These are phyloP conservation scores for Lupinus albus DNA, from an alignment of 306 rosid species.

Conservation along the genomic window DNA sequence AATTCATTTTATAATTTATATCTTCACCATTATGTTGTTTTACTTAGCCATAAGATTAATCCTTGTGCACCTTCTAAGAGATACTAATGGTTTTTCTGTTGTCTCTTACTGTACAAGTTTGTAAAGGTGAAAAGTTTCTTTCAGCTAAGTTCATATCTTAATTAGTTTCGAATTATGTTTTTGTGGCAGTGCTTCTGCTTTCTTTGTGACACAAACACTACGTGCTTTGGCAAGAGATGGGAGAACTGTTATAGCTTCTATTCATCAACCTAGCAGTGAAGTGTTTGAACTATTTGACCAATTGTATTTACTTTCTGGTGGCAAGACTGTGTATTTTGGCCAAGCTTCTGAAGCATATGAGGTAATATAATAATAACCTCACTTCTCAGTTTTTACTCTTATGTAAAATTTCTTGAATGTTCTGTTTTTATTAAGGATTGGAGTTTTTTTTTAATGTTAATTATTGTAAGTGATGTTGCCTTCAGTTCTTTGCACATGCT, in stretches of 20 bases:
- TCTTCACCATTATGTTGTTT: neutral
- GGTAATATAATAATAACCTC: conserved; percentile 46
- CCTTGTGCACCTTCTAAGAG: neutral
- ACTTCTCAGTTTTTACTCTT: neutral
- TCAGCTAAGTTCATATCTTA: neutral
- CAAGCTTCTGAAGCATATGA: conserved; percentile 90
- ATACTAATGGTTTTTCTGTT: neutral
- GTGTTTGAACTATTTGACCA: conserved; percentile 93
- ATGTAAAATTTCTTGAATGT: neutral
- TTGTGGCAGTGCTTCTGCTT: conserved; percentile 88
- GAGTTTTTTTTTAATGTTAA: neutral
- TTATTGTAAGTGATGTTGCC: neutral
- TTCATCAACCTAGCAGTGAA: conserved; percentile 99
- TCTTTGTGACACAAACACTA: conserved; percentile 90
- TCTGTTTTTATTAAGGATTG: conserved; percentile 8
- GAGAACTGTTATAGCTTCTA: conserved; percentile 91
- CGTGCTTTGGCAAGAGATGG: conserved; percentile 88
- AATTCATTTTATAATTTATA: neutral
- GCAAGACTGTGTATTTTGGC: conserved; percentile 94
- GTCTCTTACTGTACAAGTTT: neutral
- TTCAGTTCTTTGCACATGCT: conserved; percentile 94
- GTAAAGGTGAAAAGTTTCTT: neutral
- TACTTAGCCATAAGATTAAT: conserved; percentile 1
- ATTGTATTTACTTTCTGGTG: conserved; percentile 85
- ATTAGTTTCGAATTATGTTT: conserved; percentile 11